Base-by-base conservation (phyloP, 305 asterid species). In the Coffea humblotiana region DNA sequence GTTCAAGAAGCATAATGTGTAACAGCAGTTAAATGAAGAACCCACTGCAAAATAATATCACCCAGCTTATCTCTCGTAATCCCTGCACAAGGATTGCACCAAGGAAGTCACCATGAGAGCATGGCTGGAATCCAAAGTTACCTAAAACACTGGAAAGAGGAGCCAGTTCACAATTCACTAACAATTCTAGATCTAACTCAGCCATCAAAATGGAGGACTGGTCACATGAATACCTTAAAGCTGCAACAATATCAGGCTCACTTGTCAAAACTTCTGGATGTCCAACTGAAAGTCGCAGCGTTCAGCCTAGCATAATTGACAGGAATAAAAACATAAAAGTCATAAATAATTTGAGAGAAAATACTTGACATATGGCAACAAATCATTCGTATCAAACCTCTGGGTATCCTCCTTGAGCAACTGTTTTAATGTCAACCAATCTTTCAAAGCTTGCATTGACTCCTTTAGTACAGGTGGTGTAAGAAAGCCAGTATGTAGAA, bases 61-160 rank as follows among this genome's bases (percentile, higher is more conserved):
- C 98, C 99, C 68, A 96, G 75, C 86, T 92, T 94, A 82, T 90
- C 94, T 86, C 98, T 90, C 79, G 92, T 89, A 72, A 94, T 94
- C 78, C 98, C 97, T 72, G 96, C 91, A 79, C 96, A 82, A 94
- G 98, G 78, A 96, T 92, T 71, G 98, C 80, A 78, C 98, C 98
- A 71, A 94, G 98, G 87, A 94, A 96, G 88, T 96, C 98, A 52
- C 99, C 94, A 84, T 96, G 99, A 83, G 92, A 92, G 83, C 91
- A 91, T 48, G 95, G 79, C 85, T 88, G 92, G 83, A 90, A 96
- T 61, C 90, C 89, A 73, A 96, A 96, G 85, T 96, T 94, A 80
- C 98, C 99, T 18, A 96, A 88, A 80, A 96, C 85, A 84, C 98
- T 94, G 90, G 90, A 78, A 74, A 85, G 72, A 40, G 75, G 73